phyloP scores from a whole-genome alignment of 768 basidiomycete species.

The Tylopilus subfusipes region DNA sequence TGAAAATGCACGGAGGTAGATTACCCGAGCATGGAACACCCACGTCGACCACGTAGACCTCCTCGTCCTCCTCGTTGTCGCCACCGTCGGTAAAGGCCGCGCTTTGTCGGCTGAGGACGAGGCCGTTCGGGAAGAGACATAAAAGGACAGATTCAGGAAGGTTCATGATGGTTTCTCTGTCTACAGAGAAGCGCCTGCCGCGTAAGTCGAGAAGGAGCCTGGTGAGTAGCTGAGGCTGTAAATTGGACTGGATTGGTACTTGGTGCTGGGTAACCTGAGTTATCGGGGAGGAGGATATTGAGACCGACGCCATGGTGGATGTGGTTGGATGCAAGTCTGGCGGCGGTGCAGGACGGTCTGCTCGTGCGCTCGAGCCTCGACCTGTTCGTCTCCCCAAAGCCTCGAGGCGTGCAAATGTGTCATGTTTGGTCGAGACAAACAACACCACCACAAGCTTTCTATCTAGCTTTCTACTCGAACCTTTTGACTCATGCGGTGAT shows the following conservation, averaged over 20 bases:
- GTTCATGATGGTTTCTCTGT: conserved; percentile 97
- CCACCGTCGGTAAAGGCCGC: conserved; percentile 70
- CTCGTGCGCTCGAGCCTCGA: conserved; percentile 18
- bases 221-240: conserved; percentile 85
- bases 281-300: conserved; percentile 51
- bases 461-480: not conserved
- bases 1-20: not conserved
- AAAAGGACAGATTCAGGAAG: conserved; percentile 95
- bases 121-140: conserved; percentile 95
- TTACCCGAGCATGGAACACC: conserved; percentile 36
- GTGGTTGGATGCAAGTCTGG: conserved; percentile 10
- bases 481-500: no score
- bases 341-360: conserved; percentile 7
- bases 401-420: conserved; percentile 29
- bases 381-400: conserved; percentile 23
- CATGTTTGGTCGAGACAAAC: conserved; percentile 32
- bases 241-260: conserved; percentile 59
- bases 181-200: conserved; percentile 87
- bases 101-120: conserved; percentile 87
- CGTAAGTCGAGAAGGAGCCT: conserved; percentile 90
- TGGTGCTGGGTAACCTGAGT: conserved; percentile 52
- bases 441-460: no score
- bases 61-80: conserved; percentile 77
- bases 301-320: conserved; percentile 36
- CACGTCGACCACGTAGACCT: conserved; percentile 95